phyloP scores from a whole-genome alignment of 805 yeast species.

The Diddensiella transvaalensis region DNA sequence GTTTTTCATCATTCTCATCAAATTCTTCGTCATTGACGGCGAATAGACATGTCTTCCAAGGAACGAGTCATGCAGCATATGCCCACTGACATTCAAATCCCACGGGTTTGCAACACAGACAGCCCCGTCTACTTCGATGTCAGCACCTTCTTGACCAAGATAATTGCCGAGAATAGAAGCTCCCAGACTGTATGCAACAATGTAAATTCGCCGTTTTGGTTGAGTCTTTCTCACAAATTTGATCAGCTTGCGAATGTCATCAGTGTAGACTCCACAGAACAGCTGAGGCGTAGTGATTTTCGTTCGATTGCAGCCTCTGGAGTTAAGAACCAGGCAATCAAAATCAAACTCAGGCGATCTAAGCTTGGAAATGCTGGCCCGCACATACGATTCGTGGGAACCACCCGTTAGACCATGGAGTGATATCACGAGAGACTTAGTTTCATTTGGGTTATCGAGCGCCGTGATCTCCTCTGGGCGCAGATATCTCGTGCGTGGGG shows the following conservation, averaged over 20 bases:
- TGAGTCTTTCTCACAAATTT: constrained; percentile 45
- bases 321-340: constrained; percentile 66
- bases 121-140: constrained; percentile 47
- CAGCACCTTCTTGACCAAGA: constrained; percentile 58
- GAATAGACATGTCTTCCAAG: constrained; percentile 48
- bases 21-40: constrained; percentile 47
- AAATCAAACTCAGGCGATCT: constrained; percentile 36
- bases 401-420: constrained; percentile 85
- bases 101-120: constrained; percentile 66
- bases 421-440: constrained; percentile 58
- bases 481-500: constrained; percentile 53
- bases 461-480: constrained; percentile 42
- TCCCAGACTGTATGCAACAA: constrained; percentile 81
- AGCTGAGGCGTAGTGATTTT: constrained; percentile 63
- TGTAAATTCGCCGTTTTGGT: constrained; percentile 63
- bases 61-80: constrained; percentile 39
- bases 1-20: constrained; percentile 40
- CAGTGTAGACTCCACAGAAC: constrained; percentile 69
- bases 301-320: constrained; percentile 75
- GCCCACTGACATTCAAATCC: constrained; percentile 57
- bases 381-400: constrained; percentile 72
- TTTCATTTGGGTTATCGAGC: constrained; percentile 29
- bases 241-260: constrained; percentile 59
- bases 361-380: constrained; percentile 38
- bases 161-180: constrained; percentile 69